Conservation (phyloP, 2,329 filamentous ascomycete genomes). For the Fusarium temperatum region DNA sequence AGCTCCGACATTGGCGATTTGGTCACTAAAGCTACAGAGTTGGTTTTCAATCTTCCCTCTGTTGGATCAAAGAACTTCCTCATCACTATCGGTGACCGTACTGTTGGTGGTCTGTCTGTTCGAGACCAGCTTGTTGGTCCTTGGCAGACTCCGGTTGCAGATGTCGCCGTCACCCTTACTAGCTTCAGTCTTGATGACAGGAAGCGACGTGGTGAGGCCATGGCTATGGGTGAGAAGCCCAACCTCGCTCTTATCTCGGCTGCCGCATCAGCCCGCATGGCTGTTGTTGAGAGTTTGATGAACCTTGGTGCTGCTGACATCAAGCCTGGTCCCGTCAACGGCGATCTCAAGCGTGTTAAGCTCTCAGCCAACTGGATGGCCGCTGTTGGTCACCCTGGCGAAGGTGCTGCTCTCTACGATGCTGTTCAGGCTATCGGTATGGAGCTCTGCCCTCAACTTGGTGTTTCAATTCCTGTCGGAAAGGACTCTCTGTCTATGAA, state of each 20-base stretch:
- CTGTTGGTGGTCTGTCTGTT: constrained; percentile 86
- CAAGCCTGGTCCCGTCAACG: constrained; percentile 54
- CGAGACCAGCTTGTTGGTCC: constrained; percentile 96
- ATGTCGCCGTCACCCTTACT: constrained; percentile 91
- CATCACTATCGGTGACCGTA: constrained; percentile 94
- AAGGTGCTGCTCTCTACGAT: constrained; percentile 91
- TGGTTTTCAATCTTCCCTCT: constrained; percentile 84
- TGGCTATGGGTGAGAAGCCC: constrained; percentile 96
- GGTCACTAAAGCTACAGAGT: constrained; percentile 71
- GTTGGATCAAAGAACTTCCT: constrained; percentile 98
- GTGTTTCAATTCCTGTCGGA: constrained; percentile 92
- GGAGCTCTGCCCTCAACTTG: constrained; percentile 89
- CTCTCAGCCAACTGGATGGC: constrained; percentile 99
- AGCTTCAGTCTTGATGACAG: constrained; percentile 74
- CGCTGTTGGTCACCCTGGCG: constrained; percentile 90
- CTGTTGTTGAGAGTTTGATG: constrained; percentile 91
- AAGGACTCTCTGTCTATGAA: constrained; percentile 99
- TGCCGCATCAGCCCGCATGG: constrained; percentile 93
- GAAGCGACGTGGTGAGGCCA: constrained; percentile 87
- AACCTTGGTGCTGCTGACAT: constrained; percentile 84
- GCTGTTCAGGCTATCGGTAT: constrained; percentile 93
- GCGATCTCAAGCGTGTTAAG: constrained; percentile 80
- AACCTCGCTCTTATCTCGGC: constrained; percentile 89
- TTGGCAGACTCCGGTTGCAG: constrained; percentile 94
- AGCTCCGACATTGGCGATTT: constrained; percentile 51